Conservation (phyloP, 1,284 basidiomycete species). For the Microstroma glucosiphilum region DNA sequence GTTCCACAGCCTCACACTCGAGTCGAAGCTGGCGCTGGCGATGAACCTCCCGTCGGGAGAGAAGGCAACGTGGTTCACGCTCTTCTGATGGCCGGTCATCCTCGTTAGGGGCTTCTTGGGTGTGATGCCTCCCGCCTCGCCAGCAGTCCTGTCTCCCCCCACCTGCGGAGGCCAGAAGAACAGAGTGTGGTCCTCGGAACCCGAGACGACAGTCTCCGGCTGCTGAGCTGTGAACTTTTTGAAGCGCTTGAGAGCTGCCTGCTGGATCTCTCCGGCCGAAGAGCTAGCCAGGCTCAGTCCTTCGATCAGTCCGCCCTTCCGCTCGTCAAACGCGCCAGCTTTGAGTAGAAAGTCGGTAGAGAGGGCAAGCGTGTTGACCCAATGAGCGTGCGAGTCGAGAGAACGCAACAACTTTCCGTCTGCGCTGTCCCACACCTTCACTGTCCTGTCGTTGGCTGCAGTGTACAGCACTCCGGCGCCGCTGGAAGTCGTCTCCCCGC, state of each 20-base stretch:
- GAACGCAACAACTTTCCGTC: slow-evolving; percentile 61
- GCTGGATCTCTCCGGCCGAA: background rate
- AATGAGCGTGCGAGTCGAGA: slow-evolving; percentile 91
- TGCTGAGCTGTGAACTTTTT: slow-evolving; percentile 63
- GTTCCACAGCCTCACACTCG: slow-evolving; percentile 82
- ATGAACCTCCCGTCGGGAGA: slow-evolving; percentile 88
- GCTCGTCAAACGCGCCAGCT: slow-evolving; percentile 87
- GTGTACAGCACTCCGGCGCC: slow-evolving; percentile 61
- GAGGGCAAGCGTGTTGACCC: slow-evolving; percentile 93
- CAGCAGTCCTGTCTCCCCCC: slow-evolving; percentile 60
- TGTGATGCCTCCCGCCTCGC: slow-evolving; percentile 66
- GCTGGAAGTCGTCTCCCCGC: slow-evolving; percentile 53
- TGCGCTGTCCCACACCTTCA: slow-evolving; percentile 85
- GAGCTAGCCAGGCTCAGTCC: background rate
- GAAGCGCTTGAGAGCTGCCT: slow-evolving; percentile 56
- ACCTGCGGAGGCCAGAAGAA: slow-evolving; percentile 48
- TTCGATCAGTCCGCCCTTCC: slow-evolving; percentile 5
- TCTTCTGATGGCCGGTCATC: slow-evolving; percentile 89
- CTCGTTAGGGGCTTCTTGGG: slow-evolving; percentile 78
- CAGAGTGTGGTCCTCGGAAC: slow-evolving; percentile 81
- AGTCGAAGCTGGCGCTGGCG: slow-evolving; percentile 87
- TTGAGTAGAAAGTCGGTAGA: slow-evolving; percentile 92
- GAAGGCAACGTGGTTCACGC: slow-evolving; percentile 90
- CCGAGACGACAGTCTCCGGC: slow-evolving; percentile 70
- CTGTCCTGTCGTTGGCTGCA: slow-evolving; percentile 85